Percentiles rank a stretch among this genome's conserved stretches.
These are phyloP conservation scores for Nakazawaea sp. DNA, from an alignment of 805 yeast genomes.

Conservation along the genomic window DNA sequence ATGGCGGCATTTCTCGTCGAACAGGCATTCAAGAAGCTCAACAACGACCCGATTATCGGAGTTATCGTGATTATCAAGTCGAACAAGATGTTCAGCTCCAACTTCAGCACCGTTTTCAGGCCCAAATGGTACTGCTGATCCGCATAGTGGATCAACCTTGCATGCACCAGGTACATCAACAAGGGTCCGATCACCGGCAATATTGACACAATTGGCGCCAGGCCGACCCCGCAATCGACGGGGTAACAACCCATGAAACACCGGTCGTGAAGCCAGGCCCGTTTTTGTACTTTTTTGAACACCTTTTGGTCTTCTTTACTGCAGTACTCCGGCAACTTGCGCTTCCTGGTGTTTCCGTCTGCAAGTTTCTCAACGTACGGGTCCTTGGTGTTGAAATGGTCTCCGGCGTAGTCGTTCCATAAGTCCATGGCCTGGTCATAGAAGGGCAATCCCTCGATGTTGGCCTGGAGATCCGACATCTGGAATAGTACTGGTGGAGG, in stretches of 20 bases:
- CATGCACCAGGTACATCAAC: conserved; percentile 73
- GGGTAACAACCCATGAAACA: conserved; percentile 78
- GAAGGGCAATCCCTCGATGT: conserved; percentile 45
- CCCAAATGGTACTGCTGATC: conserved; percentile 54
- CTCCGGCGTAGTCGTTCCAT: conserved; percentile 63
- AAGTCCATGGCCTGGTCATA: conserved; percentile 46
- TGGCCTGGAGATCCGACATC: conserved; percentile 7
- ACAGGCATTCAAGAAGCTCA: conserved; percentile 78
- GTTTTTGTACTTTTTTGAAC: conserved; percentile 68
- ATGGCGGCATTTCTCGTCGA: conserved; percentile 86
- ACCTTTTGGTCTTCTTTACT: conserved; percentile 52
- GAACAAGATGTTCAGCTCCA: conserved; percentile 69
- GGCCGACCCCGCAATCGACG: conserved; percentile 68
- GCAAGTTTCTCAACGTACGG: conserved; percentile 51
- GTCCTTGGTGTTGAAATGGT: conserved; percentile 54
- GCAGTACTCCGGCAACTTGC: conserved; percentile 54
- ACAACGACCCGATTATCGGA: conserved; percentile 72
- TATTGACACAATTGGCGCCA: conserved; percentile 65
- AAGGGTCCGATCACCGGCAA: conserved; percentile 85
- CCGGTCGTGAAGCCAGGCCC: conserved; percentile 85
- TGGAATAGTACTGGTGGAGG: no score
- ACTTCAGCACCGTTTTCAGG: conserved; percentile 47
- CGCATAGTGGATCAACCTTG: conserved; percentile 57
- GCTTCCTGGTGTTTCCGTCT: conserved; percentile 46
- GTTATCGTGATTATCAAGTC: conserved; percentile 73